Evolutionary conservation across 768 basidiomycete species (phyloP).

Genomic region (Mycena maculata): DNA sequence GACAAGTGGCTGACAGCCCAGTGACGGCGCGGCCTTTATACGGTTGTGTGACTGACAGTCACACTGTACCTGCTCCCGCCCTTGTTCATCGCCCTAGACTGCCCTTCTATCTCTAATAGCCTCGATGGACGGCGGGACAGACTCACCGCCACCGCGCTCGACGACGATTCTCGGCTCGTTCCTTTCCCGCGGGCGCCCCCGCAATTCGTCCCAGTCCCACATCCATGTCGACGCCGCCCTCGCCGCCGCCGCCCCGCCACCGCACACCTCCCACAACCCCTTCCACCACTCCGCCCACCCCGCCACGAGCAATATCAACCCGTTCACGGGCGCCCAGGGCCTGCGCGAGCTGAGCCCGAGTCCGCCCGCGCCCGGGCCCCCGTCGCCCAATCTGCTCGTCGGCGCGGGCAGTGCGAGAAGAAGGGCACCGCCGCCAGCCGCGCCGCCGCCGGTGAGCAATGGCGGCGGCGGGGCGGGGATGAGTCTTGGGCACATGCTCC

Average conservation of each 20-base stretch:
- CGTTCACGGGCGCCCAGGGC: no score
- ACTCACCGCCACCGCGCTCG: conserved; percentile 49
- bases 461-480: neutral
- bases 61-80: no score
- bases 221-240: conserved; percentile 50
- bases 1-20: no score
- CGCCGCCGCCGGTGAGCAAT: neutral
- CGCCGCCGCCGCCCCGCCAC: conserved; percentile 56
- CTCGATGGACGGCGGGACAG: conserved; percentile 15
- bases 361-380: no score
- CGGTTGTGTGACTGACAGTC: no score
- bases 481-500: conserved; percentile 20
- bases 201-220: conserved; percentile 75
- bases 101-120: no score
- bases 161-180: conserved; percentile 79
- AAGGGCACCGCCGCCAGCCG: neutral
- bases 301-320: no score
- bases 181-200: conserved; percentile 70
- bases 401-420: no score
- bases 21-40: no score
- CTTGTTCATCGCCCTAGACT: no score
- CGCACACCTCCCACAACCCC: conserved; percentile 21
- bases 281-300: conserved; percentile 8
- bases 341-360: no score
- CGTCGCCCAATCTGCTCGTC: no score